Evolutionary conservation across 768 basidiomycete species (phyloP), one percentile per base, ranked within the genome.

Genomic region (Clavulina sp.): DNA sequence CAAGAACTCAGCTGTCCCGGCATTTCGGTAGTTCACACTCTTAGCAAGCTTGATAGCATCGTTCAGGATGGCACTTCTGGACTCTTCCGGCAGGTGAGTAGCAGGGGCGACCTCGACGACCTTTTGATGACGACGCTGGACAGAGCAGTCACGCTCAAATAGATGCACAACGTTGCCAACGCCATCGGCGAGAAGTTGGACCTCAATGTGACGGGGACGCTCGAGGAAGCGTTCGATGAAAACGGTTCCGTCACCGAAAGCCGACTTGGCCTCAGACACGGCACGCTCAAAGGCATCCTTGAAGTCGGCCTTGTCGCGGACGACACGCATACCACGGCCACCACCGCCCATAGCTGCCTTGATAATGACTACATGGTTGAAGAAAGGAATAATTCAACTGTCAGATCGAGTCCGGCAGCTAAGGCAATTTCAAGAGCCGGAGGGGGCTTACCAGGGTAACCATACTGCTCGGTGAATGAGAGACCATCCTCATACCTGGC

Each of bases 311-410:
- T 92, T 83, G 61, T 91, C 87, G 56, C 88, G 80, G 31, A 99
- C 95, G 52, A 99, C 93, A 61, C 95, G 85, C 95, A 97, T 99
- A 54, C 95, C 95, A 59, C 93, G 87, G 50, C 95, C 95, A 59
- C 93, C 93, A 53, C 92, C 93, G 53, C 93, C 93, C 86, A 95
- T 92, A 5, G 93, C 93, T 34, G 95, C 95, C 69, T 97, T 99
- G 77, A 99, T 96, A 65, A 99, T 96, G 51, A 99, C 89, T 81
- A 63, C 29, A 64, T 46, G 41, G 30, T 52, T 28, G 47, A 19
- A 26, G 9, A 44, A 49, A 18, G 59, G 21, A 40, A n/a, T n/a
- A n/a, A n/a, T n/a, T n/a, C n/a, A 31, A 29, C 38, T 44, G 36
- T 16, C 21, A 48, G 18, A 43, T 33, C 32, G 46, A 48, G 28